These are phyloP conservation scores for Penicillium sp. DNA, from an alignment of 2,329 filamentous ascomycete species.

Conservation along the genomic window DNA sequence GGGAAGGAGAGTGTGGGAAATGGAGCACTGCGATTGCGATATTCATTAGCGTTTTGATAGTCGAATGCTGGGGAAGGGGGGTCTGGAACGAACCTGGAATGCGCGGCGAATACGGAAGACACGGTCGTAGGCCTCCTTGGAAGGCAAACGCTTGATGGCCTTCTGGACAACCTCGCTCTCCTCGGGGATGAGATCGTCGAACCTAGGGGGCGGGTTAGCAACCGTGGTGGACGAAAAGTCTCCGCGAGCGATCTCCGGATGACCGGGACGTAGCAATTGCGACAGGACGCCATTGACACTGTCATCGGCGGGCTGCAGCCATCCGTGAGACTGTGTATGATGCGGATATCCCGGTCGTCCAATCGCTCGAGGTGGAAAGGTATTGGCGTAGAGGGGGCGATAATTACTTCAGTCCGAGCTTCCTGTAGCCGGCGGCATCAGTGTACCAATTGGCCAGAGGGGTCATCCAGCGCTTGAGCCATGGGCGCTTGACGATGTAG, in stretches of 20 bases:
- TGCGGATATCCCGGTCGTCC: background rate
- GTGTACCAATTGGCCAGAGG: constrained; percentile 87
- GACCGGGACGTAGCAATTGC: constrained; percentile 14
- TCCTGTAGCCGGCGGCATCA: constrained; percentile 86
- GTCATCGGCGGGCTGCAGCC: background rate
- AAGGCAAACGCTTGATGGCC: constrained; percentile 84
- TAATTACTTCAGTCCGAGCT: constrained; percentile 82
- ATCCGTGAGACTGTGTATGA: background rate
- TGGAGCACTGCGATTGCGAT: constrained; percentile 55
- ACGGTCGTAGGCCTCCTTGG: constrained; percentile 93
- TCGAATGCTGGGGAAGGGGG: constrained; percentile 6
- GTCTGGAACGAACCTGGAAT: constrained; percentile 66
- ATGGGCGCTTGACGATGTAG: constrained; percentile 80
- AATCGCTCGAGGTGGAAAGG: constrained; percentile 14
- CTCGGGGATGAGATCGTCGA: constrained; percentile 93
- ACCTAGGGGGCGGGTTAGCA: constrained; percentile 54
- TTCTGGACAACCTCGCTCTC: constrained; percentile 84
- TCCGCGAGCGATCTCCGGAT: constrained; percentile 12
- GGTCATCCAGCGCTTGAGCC: constrained; percentile 75
- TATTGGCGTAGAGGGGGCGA: constrained; percentile 14
- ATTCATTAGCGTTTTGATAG: constrained; percentile 21
- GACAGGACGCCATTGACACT: constrained; percentile 7
- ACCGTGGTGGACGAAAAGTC: constrained; percentile 3
- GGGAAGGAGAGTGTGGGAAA: constrained; percentile 65
- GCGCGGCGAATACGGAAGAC: constrained; percentile 96